Base-by-base conservation (phyloP, 106 monocot species). In the Xerophyta viscosa region DNA sequence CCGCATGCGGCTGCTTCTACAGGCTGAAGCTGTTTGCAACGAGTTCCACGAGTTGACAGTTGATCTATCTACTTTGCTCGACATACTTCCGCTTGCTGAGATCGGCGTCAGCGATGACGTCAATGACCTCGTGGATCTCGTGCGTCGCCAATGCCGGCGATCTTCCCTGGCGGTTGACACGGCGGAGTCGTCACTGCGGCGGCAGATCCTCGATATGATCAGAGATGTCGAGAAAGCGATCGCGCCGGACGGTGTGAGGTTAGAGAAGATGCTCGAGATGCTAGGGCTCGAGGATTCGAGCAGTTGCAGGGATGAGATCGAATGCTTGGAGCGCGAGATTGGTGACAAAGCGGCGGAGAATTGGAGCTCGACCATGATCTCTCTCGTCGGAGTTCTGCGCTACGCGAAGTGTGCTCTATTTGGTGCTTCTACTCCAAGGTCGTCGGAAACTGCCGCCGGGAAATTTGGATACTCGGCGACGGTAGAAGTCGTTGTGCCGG, bases 331-430 rank as follows among this genome's bases (percentile, higher is more conserved):
- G 57, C 29, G 61, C 19, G 92, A 93, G 71, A 93, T 93, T 63
- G 67, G 68, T 6, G 79, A 87, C 30, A 63, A 54, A 12, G 54
- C 54, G 4, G 54, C 62, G 24, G 66, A 66, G 46, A 66, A 71
- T 11, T 74, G 77, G 73, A 60, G 37, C 1, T 27, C 71, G 4
- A 43, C 66, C 9, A 77, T 87, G 87, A 57, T 80, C 13, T 62
- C 79, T 3, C 60, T 77, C 13, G 77, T 80, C 42, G 87, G 87
- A 24, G 50, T 92, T 26, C 39, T 92, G 31, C 79, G 78, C 8
- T 92, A 83, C 68, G 73, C 77, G 10, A 92, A 83, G 61, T 92
- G 83, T 58, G 80, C 87, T 29, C 63, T 87, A 25, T 87, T 65
- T 57, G 79, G 79, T 24, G 71, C 86, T 0, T 80, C 79, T 44